Percentiles rank a stretch among this genome's conserved stretches.
phyloP scores from a whole-genome alignment of 768 basidiomycete species.

The Auricularia cornea region DNA sequence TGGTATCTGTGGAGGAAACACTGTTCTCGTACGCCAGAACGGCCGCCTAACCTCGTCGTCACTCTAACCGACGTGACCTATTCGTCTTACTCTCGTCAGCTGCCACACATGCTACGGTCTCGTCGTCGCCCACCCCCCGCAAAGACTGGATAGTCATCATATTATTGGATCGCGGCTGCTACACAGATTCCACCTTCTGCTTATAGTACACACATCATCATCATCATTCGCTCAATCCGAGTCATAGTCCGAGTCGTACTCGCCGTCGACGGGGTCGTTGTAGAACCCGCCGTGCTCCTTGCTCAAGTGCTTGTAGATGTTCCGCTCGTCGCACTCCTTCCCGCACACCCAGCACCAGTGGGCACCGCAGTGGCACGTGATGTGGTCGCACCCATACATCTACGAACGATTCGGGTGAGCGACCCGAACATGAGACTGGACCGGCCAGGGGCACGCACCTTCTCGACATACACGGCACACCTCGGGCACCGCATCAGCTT shows the following conservation, averaged over 20 bases:
- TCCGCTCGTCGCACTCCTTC: neutral
- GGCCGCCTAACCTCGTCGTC: too few relatives aligned
- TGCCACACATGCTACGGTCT: too few relatives aligned
- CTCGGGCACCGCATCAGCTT: neutral
- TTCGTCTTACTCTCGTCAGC: too few relatives aligned
- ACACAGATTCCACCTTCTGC: too few relatives aligned
- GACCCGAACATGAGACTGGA: neutral
- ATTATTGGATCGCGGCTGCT: too few relatives aligned
- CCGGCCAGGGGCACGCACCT: neutral
- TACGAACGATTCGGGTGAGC: neutral
- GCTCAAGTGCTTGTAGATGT: neutral
- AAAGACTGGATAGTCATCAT: too few relatives aligned
- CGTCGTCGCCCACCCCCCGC: too few relatives aligned
- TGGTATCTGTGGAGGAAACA: too few relatives aligned
- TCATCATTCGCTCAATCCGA: too few relatives aligned
- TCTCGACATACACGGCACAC: neutral
- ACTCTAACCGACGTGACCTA: too few relatives aligned
- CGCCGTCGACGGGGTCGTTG: neutral
- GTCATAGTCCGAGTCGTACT: neutral
- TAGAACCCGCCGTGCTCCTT: neutral
- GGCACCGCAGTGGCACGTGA: conserved; percentile 16
- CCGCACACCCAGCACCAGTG: conserved; percentile 21
- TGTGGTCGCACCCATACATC: conserved; percentile 21
- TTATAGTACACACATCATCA: too few relatives aligned
- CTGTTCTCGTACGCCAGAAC: too few relatives aligned